Conservation (phyloP, 768 basidiomycete species). For the Clavulina sp. region DNA sequence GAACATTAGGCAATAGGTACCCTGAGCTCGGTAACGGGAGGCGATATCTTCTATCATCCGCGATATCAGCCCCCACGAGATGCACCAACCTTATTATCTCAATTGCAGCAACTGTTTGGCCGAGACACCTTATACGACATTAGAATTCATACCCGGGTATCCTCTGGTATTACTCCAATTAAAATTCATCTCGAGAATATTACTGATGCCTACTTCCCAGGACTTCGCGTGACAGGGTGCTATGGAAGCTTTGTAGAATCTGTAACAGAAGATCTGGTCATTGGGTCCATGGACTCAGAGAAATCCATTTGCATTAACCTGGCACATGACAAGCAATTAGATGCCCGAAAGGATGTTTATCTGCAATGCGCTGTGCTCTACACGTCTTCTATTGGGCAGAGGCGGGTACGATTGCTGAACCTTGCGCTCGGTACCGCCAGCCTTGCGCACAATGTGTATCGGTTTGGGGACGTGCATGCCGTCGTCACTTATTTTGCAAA, state of each 20-base stretch:
- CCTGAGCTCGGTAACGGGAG: constrained; percentile 62
- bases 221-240: constrained; percentile 41
- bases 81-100: constrained; percentile 44
- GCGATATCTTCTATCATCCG: constrained; percentile 83
- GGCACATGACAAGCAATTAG: constrained; percentile 46
- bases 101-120: constrained; percentile 48
- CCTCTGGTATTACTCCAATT: constrained; percentile 68
- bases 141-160: constrained; percentile 65
- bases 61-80: constrained; percentile 64
- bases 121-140: constrained; percentile 68
- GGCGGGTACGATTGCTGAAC: constrained; percentile 74
- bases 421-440: constrained; percentile 65
- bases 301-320: constrained; percentile 61
- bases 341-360: constrained; percentile 54
- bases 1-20: constrained; percentile 25
- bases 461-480: constrained; percentile 79
- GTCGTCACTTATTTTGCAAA: constrained; percentile 57
- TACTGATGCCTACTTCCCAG: neutral
- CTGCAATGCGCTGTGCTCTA: constrained; percentile 81
- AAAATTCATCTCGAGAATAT: too few species aligned
- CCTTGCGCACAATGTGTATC: constrained; percentile 82
- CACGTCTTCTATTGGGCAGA: constrained; percentile 56
- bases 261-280: constrained; percentile 47
- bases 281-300: constrained; percentile 67
- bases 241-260: constrained; percentile 47